Conservation (phyloP, 73 alveolate species). For the Tetrahymena thermophila region DNA sequence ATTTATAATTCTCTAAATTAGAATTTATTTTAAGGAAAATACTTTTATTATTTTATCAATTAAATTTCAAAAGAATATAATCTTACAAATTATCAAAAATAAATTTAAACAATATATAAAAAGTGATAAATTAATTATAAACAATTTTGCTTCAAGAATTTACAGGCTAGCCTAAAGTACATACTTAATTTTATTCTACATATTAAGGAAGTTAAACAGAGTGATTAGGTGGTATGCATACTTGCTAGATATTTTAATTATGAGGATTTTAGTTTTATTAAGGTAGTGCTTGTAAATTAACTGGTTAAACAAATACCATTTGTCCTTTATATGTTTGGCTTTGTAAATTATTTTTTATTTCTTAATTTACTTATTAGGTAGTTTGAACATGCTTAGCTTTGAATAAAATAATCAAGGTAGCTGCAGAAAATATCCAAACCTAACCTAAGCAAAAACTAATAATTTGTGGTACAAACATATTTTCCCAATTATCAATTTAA, state of each 20-base stretch:
- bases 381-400: neutral
- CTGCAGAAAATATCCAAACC: neutral
- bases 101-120: no score
- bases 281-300: neutral
- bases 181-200: neutral
- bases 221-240: neutral
- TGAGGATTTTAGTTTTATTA: neutral
- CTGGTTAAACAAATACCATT: neutral
- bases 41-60: no score
- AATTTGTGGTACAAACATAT: neutral
- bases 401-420: no score
- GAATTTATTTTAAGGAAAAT: no score
- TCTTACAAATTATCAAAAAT: no score
- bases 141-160: no score
- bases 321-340: no score
- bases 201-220: neutral
- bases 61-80: no score
- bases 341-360: neutral
- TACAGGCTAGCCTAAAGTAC: no score
- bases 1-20: no score
- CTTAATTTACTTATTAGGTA: neutral
- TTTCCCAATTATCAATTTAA: neutral
- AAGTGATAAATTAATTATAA: no score
- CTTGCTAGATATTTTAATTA: neutral
- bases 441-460: neutral